These are phyloP conservation scores for Dioscorea dumetorum DNA, from an alignment of 106 monocot species.

Conservation along the genomic window DNA sequence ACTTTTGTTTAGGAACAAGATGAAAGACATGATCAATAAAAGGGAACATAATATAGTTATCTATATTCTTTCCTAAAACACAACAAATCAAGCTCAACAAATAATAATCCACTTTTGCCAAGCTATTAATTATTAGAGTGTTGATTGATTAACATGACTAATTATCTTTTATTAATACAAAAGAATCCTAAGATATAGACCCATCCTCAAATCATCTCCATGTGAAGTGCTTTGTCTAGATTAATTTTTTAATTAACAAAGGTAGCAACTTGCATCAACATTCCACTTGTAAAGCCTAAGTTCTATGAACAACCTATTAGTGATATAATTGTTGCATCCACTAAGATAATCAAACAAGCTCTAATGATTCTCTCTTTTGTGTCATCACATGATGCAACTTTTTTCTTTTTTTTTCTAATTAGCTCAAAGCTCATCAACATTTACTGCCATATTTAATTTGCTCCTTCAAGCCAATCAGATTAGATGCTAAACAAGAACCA, in stretches of 20 bases:
- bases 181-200: too few species aligned
- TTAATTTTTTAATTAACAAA: constrained; percentile 1
- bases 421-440: neutral
- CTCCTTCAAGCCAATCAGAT: constrained; percentile 2
- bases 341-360: constrained; percentile 1
- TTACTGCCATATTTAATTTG: neutral
- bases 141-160: too few species aligned
- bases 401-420: neutral
- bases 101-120: too few species aligned
- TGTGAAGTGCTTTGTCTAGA: neutral
- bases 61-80: too few species aligned
- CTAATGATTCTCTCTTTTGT: neutral
- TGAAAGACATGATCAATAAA: too few species aligned
- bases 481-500: neutral
- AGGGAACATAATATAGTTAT: too few species aligned
- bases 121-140: too few species aligned
- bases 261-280: neutral
- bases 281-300: neutral
- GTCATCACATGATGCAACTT: neutral
- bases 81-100: too few species aligned
- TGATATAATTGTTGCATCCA: neutral
- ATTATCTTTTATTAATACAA: too few species aligned
- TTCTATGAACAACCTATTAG: constrained; percentile 7
- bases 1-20: too few species aligned
- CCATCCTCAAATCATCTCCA: too few species aligned